Conservation (phyloP, 2,329 filamentous ascomycete genomes). For the Alternaria sp. region DNA sequence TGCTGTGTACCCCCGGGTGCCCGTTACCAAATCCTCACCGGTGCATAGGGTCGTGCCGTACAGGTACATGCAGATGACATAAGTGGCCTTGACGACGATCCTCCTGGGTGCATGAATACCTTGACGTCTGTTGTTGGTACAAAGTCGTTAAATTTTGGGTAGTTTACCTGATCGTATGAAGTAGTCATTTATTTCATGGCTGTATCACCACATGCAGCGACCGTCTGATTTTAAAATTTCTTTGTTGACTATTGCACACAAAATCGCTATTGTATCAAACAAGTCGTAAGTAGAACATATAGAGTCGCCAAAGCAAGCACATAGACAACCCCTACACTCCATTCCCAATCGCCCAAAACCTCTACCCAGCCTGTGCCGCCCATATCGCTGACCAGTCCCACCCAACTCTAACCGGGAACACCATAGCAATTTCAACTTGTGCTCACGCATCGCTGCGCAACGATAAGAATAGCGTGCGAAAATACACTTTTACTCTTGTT, state of each 20-base stretch:
- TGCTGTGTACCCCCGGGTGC: slow-evolving; percentile 9
- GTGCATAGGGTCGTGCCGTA: slow-evolving; percentile 8
- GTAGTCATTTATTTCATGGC: background rate
- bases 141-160: background rate
- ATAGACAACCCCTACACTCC: slow-evolving; percentile 11
- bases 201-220: background rate
- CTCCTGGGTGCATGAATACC: background rate
- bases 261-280: slow-evolving; percentile 36
- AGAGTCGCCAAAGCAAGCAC: slow-evolving; percentile 17
- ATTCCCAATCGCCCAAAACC: slow-evolving; percentile 2
- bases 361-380: slow-evolving; percentile 12
- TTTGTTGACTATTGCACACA: slow-evolving; percentile 41
- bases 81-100: background rate
- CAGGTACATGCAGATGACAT: slow-evolving; percentile 10
- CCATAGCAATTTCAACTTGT: slow-evolving; percentile 15
- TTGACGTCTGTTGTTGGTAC: background rate
- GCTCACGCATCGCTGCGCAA: slow-evolving; percentile 4
- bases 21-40: slow-evolving; percentile 11
- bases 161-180: background rate
- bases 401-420: slow-evolving; percentile 19
- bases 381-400: slow-evolving; percentile 4
- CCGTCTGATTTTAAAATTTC: background rate
- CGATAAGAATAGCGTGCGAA: slow-evolving; percentile 5
- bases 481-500: slow-evolving; percentile 13
- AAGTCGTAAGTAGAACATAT: slow-evolving; percentile 26